Evolutionary conservation across 2,329 filamentous ascomycete species (phyloP), one percentile per base, ranked within the genome.

Genomic region (Penicillium janthinellum): DNA sequence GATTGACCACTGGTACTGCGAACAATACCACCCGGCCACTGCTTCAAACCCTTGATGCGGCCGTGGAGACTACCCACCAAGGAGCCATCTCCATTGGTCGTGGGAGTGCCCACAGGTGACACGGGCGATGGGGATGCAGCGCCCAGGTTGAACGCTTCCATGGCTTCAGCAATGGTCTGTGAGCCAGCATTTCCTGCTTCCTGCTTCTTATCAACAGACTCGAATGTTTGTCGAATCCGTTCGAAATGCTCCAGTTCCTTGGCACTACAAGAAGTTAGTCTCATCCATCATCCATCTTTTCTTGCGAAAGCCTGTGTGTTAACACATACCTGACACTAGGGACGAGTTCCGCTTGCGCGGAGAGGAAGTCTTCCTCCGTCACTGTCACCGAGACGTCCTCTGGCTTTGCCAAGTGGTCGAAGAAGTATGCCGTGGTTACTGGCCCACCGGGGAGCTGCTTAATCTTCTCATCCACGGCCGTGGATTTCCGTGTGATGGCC

Each of bases 191-290:
- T 47, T 6, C 47, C 57, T 28, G 61, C 42, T 22, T 76, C 73
- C 41, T 78, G 73, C 57, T 79, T 76, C 62, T 80, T 77, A 51
- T 81, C 70, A 75, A 78, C 75, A 75, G 82, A 70, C 79, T 99
- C 95, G 71, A 99, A 99, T 17, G 87, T 85, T 17, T 84, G 86
- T 41, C 95, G 83, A 5, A 99, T 94, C 0, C 85, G 81, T 72
- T 96, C 91, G 69, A 98, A 99, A 73, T 99, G 95, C 50, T 89
- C 85, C 42, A 99, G 80, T 78, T 99, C 95, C 63, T 96, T 94
- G 11, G 90, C 88, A 71, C 92, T 96, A 62, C 62, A 55, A 28
- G 12, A 25, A 53, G 63, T 76, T 62, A 77, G 70, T 59, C 64
- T 62, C 51, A 47, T 25, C 35, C 39, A 6, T 56, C 14, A 53